Conservation (phyloP, 192 early-diverging fungal species). For the Backusella morwellensis region DNA sequence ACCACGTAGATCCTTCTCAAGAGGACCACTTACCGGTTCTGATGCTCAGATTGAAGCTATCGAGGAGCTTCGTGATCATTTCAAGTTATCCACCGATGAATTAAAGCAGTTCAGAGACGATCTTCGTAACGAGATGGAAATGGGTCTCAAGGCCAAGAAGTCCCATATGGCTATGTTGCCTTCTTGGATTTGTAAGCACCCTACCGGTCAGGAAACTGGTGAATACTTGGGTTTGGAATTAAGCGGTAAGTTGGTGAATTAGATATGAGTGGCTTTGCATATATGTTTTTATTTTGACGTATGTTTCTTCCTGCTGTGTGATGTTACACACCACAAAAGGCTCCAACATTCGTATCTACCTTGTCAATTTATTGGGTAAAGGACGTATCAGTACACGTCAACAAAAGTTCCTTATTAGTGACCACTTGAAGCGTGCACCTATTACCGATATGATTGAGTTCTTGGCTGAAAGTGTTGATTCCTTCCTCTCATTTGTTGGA, state of each 20-base stretch:
- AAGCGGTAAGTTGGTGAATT: slow-evolving; percentile 56
- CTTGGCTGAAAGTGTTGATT: slow-evolving; percentile 80
- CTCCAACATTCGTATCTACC: slow-evolving; percentile 23
- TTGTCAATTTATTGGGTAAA: slow-evolving; percentile 49
- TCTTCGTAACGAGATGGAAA: slow-evolving; percentile 57
- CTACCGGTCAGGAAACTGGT: slow-evolving; percentile 74
- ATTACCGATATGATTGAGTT: slow-evolving; percentile 62
- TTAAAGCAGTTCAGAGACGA: slow-evolving; percentile 54
- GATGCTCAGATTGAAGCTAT: slow-evolving; percentile 9
- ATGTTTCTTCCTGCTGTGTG: background rate
- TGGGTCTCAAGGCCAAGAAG: slow-evolving; percentile 45
- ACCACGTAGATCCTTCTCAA: slow-evolving; percentile 1
- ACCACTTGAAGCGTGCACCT: slow-evolving; percentile 39
- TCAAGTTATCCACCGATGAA: slow-evolving; percentile 51
- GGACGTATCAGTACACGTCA: slow-evolving; percentile 50
- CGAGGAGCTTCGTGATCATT: slow-evolving; percentile 25
- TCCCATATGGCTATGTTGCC: slow-evolving; percentile 66
- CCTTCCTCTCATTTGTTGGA: slow-evolving; percentile 56
- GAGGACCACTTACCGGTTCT: background rate
- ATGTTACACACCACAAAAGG: slow-evolving; percentile 9
- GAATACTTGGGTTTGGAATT: slow-evolving; percentile 80
- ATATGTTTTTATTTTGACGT: background rate
- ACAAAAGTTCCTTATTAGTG: slow-evolving; percentile 57
- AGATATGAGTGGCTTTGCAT: background rate
- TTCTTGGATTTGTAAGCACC: slow-evolving; percentile 64